phyloP scores from a whole-genome alignment of 2,329 filamentous ascomycete genomes.

The Ophiocordyceps robertsii region DNA sequence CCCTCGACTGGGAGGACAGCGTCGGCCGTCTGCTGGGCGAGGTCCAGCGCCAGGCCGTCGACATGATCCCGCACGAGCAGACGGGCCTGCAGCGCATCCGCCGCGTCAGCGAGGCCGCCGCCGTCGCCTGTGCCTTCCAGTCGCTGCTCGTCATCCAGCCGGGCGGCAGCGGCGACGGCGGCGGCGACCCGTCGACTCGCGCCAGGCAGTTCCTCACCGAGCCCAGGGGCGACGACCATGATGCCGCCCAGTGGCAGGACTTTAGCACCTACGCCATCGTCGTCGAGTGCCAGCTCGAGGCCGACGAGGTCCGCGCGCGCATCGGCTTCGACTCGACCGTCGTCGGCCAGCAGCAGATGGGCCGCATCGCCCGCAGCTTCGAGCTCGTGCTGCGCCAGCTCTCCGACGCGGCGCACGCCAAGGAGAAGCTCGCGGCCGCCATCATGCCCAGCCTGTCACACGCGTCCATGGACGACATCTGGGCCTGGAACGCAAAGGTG shows the following conservation, averaged over 20 bases:
- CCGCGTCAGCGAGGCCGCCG: conserved; percentile 2
- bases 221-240: neutral
- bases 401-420: neutral
- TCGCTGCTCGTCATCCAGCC: conserved; percentile 8
- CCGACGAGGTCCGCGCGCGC: conserved; percentile 3
- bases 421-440: conserved; percentile 2
- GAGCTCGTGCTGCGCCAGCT: conserved; percentile 5
- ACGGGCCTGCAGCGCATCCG: conserved; percentile 16
- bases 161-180: neutral
- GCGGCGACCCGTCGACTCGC: neutral
- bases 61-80: conserved; percentile 15
- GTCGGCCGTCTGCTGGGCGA: neutral
- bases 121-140: conserved; percentile 5
- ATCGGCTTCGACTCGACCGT: conserved; percentile 6
- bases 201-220: conserved; percentile 1
- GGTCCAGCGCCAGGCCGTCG: conserved; percentile 11
- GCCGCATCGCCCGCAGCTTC: conserved; percentile 1
- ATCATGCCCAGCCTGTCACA: conserved; percentile 2
- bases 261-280: conserved; percentile 7
- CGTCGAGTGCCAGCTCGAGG: conserved; percentile 5
- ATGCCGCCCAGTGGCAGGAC: conserved; percentile 2
- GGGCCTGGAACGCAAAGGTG: conserved; percentile 7
- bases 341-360: conserved; percentile 2
- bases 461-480: conserved; percentile 7
- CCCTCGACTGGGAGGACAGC: conserved; percentile 2